phyloP scores from a whole-genome alignment of 1,284 basidiomycete genomes.

The Salmacisia buchloeana region DNA sequence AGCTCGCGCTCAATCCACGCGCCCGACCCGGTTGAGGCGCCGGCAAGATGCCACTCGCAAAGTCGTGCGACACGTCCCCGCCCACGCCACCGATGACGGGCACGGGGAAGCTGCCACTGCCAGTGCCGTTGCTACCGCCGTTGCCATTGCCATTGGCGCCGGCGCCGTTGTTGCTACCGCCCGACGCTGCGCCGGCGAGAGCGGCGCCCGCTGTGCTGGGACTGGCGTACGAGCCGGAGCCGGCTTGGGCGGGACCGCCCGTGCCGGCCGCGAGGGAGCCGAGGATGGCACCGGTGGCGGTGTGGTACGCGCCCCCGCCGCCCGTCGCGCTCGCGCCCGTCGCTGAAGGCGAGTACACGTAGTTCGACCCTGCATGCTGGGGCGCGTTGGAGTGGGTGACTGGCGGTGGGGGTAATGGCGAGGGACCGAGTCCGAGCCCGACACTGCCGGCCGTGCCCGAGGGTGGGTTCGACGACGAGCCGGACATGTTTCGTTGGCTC shows the following conservation, averaged over 20 bases:
- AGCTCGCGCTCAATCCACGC: neutral
- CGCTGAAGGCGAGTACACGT: conserved; percentile 8
- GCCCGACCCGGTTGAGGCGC: conserved; percentile 1
- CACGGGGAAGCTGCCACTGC: neutral
- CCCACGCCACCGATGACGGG: neutral
- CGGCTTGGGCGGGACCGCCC: too few species aligned
- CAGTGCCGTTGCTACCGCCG: neutral
- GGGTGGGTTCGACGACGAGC: neutral
- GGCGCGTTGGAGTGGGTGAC: too few species aligned
- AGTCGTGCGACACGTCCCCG: conserved; percentile 5
- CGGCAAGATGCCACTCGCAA: conserved; percentile 7
- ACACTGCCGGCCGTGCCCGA: neutral
- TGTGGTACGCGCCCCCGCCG: neutral
- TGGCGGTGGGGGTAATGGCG: neutral
- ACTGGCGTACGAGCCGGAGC: neutral
- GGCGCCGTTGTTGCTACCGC: neutral
- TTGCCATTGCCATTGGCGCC: neutral
- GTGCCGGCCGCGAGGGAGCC: too few species aligned
- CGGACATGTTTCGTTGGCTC: neutral
- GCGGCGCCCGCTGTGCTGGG: neutral
- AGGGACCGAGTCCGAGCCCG: neutral
- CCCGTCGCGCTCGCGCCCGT: neutral
- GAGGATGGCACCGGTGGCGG: neutral
- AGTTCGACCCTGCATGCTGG: neutral
- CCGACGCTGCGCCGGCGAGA: too few species aligned